Evolutionary conservation across 1,284 basidiomycete genomes (phyloP), one percentile per base, ranked within the genome.

Genomic region (Bjerkandera adusta): DNA sequence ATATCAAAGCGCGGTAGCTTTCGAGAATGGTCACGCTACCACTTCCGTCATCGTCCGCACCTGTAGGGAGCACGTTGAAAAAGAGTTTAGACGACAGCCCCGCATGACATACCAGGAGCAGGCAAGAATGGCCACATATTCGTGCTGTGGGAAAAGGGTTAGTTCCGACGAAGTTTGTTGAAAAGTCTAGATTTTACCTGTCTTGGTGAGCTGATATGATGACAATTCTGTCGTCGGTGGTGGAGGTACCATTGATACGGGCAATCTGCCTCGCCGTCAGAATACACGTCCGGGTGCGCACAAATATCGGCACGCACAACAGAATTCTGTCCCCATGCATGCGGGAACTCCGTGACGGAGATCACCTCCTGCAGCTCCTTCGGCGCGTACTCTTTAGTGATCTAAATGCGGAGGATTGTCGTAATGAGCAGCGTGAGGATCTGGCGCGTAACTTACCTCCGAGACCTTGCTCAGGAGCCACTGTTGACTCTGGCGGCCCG

Each of bases 11-110:
- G 27, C 90, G 83, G 65, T 97, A 92, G 8, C 91, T 79, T 69
- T 96, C 92, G 33, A 99, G 73, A 54, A 96, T 92, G 12, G 92
- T 93, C 49, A 96, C 92, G 22, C 85, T 89, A 46, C 96, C 97
- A 50, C 89, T 93, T 49, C 88, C 88, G 62, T 91, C 96, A 63
- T 98, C 96, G 58, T 93, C 92, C 69, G 84, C 81, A 21, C 79
- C 77, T 66, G 46, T 18, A 47, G 42, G 33, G 40, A 25, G 36
- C 32, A 42, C 20, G 4, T 41, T 30, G 18, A 20, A 11, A 35
- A 10, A 16, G 34, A 18, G 12, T 15, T 10, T 15, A n/a, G 27
- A 12, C 27, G 10, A 46, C 15, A 22, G 22, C 35, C 18, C 34
- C 16, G 29, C 33, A 16, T 22, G 26, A 60, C 68, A 61, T 69